Evolutionary conservation across 2,329 filamentous ascomycete species (phyloP), one percentile per base, ranked within the genome.

Genomic region (Zymoseptoria ardabiliae): DNA sequence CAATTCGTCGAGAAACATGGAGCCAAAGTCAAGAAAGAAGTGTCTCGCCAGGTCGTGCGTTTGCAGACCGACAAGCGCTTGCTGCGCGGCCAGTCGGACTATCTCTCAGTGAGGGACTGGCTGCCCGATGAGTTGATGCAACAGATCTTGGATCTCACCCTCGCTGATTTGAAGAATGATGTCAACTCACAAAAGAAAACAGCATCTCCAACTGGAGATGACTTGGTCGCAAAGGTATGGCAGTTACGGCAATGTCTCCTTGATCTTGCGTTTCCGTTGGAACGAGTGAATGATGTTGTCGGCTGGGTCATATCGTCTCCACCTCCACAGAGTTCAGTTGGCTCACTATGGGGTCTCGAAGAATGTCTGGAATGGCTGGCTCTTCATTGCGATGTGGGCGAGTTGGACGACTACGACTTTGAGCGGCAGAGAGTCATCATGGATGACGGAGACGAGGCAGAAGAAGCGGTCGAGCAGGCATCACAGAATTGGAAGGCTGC

Each of bases 311-410:
- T 69, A 80, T 91, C 51, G 50, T 86, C 88, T 64, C 85, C 85
- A 25, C 81, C 85, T 13, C 68, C 73, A 59, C 72, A 74, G 28
- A 56, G 53, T 23, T 22, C 60, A 85, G 85, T 62, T 81, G 87
- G 57, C 76, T 79, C 2, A 69, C 77, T 21, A 13, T 96, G 91
- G 89, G 91, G 92, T 9, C 77, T 97, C 41, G 88, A 95, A 62
- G 92, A 96, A 74, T 86, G 89, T 23, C 73, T 99, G 20, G 90
- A 97, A 67, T 96, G 91, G 90, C 81, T 97, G 57, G 90, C 91
- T n/a, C 79, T 90, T 64, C 84, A 94, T 70, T 90, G 87, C 67
- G 76, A 81, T 13, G 45, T 58, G 23, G 64, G 61, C 21, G 68
- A 71, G 54, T 61, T 73, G 21, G 59, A 64, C 56, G 70, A 73